Base-by-base conservation (phyloP, 108 stramenopile species). In the Discostella stelligeroides region DNA sequence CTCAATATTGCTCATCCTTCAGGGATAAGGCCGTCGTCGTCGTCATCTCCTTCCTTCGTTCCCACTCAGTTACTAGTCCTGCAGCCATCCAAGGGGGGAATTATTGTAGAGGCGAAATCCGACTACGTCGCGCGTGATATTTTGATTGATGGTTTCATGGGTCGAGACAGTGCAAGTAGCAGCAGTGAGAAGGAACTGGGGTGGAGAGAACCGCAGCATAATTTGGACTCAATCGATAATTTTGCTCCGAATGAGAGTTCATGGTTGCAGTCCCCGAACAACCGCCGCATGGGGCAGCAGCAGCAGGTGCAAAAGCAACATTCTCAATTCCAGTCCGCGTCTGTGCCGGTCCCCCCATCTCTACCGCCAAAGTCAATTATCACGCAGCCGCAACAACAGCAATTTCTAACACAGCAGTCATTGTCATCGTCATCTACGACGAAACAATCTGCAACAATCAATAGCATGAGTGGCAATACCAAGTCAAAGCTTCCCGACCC, bases 111-210 rank as follows among this genome's bases (percentile, higher is more conserved):
- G 20, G 46, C 63, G 25, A 45, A 73, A 13, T 51, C 53, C 7
- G 63, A 73, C 13, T 73, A 25, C 45, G 57, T 73, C 40, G 72
- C 72, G 28, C 24, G 53, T 29, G 72, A 73, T 40, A 43, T 63
- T 4, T 27, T 73, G 7, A 42, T 63, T 23, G 72, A 73, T 45
- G 38, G 46, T 23, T 65, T 73, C 45, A 65, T 73, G 72, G 72
- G 72, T 8, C 53, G 72, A 0, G 50, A 50, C 1, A 27, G 48
- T 10, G 23, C 20, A 29, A 46, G 63, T 13, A n/a, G 13, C 17
- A 7, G 1, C n/a, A 30, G 34, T 1, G 55, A 12, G 4, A 55
- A 14, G 21, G 25, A 25, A 25, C 21, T 10, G 3, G 53, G 53
- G 0, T 17, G 27, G 3, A 23, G 25, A 14, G 53, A 28, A 29